Base-by-base conservation (phyloP, 2,329 filamentous ascomycete species). In the Cordyceps pruinosa region DNA sequence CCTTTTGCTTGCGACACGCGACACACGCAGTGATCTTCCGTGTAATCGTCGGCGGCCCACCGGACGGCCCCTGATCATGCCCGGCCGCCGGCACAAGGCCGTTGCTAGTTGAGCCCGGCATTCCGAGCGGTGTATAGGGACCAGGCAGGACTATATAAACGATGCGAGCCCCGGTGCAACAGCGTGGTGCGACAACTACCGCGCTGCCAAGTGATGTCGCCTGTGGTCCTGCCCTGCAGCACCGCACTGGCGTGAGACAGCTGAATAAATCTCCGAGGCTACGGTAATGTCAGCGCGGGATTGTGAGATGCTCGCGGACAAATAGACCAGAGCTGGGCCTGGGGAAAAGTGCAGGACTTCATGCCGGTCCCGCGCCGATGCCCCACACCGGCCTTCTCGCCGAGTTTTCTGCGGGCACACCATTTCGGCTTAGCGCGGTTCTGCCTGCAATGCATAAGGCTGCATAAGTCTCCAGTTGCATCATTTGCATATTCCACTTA, bases 1-100 rank as follows among this genome's bases (percentile, higher is more conserved):
- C 65, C 62, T 73, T 72, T 62, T 71, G 69, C 59, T 72, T 73
- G 5, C 71, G 66, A 61, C 72, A 73, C 25, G 71, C 70, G 8
- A 73, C 70, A 58, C 72, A 74, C 3, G 72, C 72, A 3, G 66
- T 68, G 32, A 68, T 66, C 47, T 68, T 68, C 19, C 67, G 65
- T 44, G 58, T 71, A 42, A 72, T 72, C 21, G 71, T 68, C 7
- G 69, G 69, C 13, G 66, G 66, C 47, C 37, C 46, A 37, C 28
- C 12, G 2, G 37, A 7, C 4, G 35, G n/a, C 5, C 25, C 54
- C n/a, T 50, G 32, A 13, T 23, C 13, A 10, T 47, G 52, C 5
- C 17, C 34, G 25, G 17, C 23, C 17, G 41, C 42, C 42, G 42
- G 34, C n/a, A 17, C 42, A n/a, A 28, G 9, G 25, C 23, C 42